These are phyloP conservation scores for Vitis cinerea DNA, from an alignment of 164 flowering plant species.

Conservation along the genomic window DNA sequence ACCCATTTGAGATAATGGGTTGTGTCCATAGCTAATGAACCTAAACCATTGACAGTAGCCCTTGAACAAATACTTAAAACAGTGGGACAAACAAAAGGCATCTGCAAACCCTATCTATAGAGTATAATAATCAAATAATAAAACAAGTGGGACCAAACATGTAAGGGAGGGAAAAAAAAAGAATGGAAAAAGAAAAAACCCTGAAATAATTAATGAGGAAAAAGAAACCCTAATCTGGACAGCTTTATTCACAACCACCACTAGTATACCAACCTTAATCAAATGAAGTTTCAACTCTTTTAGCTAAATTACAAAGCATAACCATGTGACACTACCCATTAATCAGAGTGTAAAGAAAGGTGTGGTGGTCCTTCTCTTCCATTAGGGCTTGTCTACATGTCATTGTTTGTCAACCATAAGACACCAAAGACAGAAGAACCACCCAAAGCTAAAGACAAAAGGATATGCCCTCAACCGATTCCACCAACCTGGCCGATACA, in stretches of 20 bases:
- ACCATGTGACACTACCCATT: slow-evolving; percentile 34
- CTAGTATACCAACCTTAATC: slow-evolving; percentile 25
- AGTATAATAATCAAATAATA: background rate
- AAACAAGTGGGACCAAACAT: slow-evolving; percentile 8
- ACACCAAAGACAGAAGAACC: slow-evolving; percentile 28
- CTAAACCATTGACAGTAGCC: background rate
- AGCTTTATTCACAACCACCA: slow-evolving; percentile 21
- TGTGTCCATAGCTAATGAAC: background rate
- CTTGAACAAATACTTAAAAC: background rate
- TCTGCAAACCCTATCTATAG: slow-evolving; percentile 7
- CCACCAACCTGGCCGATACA: slow-evolving; percentile 34
- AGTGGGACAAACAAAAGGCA: slow-evolving; percentile 10
- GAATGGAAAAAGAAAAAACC: background rate
- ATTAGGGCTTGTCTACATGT: slow-evolving; percentile 26
- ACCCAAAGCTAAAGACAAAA: slow-evolving; percentile 40
- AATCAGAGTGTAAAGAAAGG: slow-evolving; percentile 5
- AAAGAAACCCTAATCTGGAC: slow-evolving; percentile 8
- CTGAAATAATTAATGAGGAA: background rate
- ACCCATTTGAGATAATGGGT: background rate
- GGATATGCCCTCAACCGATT: slow-evolving; percentile 22
- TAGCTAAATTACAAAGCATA: slow-evolving; percentile 33
- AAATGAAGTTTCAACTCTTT: slow-evolving; percentile 24
- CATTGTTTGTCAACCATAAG: slow-evolving; percentile 25
- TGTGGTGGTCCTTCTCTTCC: slow-evolving; percentile 22
- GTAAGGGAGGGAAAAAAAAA: background rate